A percentile compares a stretch with the other conserved stretches of the same genome.
Conservation (phyloP, 2,329 filamentous ascomycete species). For the Chalaropsis ovoidea region DNA sequence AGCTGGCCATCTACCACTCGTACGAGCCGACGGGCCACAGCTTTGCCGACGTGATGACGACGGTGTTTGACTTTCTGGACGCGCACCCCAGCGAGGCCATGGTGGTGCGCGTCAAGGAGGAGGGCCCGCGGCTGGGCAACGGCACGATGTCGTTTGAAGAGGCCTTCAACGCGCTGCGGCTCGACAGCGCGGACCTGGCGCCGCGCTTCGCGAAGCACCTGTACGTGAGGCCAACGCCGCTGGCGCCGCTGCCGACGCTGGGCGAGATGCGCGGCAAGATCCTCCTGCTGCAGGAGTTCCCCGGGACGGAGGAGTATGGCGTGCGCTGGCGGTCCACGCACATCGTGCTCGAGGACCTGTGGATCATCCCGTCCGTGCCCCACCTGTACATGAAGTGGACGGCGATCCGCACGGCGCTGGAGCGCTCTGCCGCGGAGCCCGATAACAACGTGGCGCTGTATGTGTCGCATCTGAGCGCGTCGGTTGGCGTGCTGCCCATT, state of each 20-base stretch:
- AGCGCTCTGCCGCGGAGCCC: constrained; percentile 31
- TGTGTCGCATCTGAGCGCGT: constrained; percentile 41
- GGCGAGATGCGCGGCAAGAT: constrained; percentile 39
- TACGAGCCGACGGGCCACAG: constrained; percentile 38
- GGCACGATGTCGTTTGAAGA: constrained; percentile 38
- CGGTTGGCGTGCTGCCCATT: constrained; percentile 41
- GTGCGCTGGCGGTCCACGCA: constrained; percentile 38
- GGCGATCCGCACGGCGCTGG: constrained; percentile 36
- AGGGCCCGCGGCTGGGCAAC: constrained; percentile 32
- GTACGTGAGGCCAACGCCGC: constrained; percentile 31
- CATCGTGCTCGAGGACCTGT: constrained; percentile 41
- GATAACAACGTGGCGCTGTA: constrained; percentile 37
- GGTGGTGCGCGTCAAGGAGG: constrained; percentile 43
- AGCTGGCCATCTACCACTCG: constrained; percentile 42
- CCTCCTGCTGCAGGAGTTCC: constrained; percentile 42
- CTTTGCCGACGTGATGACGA: constrained; percentile 36
- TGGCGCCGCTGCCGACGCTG: constrained; percentile 36
- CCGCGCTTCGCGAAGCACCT: constrained; percentile 34
- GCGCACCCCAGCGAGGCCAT: constrained; percentile 39
- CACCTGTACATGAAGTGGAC: constrained; percentile 41
- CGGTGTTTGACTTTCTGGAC: constrained; percentile 40
- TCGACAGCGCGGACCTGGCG: constrained; percentile 31
- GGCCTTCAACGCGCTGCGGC: constrained; percentile 37
- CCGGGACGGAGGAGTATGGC: constrained; percentile 34
- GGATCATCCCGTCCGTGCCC: constrained; percentile 37